Percentiles rank a stretch among this genome's conserved stretches.
These are phyloP conservation scores for Rubroboletus satanas DNA, from an alignment of 768 basidiomycete species.

Conservation along the genomic window DNA sequence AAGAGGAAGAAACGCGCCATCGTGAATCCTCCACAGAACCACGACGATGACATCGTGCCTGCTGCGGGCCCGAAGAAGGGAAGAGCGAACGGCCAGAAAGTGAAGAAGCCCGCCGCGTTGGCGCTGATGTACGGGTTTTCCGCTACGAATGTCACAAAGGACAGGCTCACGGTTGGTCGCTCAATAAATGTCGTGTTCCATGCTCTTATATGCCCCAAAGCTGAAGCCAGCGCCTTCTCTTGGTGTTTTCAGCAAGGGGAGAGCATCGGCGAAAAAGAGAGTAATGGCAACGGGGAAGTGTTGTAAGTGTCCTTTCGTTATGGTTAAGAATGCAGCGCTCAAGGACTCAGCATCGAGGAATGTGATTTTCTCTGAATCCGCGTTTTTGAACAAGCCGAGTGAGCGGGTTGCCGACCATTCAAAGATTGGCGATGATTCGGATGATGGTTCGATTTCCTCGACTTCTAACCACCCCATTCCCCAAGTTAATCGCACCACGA, in stretches of 20 bases:
- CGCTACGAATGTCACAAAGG: constrained; percentile 35
- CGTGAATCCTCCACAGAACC: constrained; percentile 30
- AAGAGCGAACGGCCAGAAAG: constrained; percentile 16
- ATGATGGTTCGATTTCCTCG: constrained; percentile 14
- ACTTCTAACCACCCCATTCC: constrained; percentile 13
- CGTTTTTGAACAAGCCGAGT: constrained; percentile 38
- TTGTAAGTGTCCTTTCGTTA: constrained; percentile 10
- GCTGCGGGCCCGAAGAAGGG: constrained; percentile 6
- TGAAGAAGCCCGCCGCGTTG: constrained; percentile 28
- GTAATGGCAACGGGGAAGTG: constrained; percentile 5
- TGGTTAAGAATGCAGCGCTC: neutral
- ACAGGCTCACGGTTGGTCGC: constrained; percentile 33
- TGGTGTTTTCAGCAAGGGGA: constrained; percentile 38
- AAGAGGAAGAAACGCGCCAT: constrained; percentile 58
- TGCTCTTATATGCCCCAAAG: constrained; percentile 17
- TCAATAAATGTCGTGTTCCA: neutral
- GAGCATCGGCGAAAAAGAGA: constrained; percentile 30
- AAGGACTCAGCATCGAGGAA: constrained; percentile 12
- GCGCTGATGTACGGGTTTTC: constrained; percentile 37
- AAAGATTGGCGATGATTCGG: constrained; percentile 2
- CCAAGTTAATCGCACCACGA: constrained; percentile 6
- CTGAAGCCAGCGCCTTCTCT: constrained; percentile 27
- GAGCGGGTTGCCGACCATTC: constrained; percentile 8
- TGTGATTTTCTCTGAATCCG: constrained; percentile 44
- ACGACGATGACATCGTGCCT: constrained; percentile 2